A percentile compares a stretch with the other conserved stretches of the same genome.
Conservation (phyloP, 169 alveolate species). For the Eimeria sp. region DNA sequence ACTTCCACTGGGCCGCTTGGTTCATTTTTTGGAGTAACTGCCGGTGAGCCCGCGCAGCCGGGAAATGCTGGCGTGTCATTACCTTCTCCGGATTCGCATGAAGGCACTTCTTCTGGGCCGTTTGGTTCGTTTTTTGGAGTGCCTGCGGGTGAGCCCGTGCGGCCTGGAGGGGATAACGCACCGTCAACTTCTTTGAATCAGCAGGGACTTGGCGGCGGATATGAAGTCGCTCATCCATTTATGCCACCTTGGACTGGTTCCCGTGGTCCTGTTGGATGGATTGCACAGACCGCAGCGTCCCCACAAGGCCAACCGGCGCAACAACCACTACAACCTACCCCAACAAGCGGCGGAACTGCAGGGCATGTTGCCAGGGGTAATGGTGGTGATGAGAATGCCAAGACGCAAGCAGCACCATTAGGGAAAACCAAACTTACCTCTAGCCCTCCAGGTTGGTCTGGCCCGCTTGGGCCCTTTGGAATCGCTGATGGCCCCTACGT, state of each 20-base stretch:
- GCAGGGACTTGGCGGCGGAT: too few species aligned
- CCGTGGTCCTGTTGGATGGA: too few species aligned
- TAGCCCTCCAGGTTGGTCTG: not conserved
- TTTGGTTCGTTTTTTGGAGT: not conserved
- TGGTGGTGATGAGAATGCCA: too few species aligned
- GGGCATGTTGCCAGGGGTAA: too few species aligned
- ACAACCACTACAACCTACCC: too few species aligned
- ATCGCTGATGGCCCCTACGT: not conserved
- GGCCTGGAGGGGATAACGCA: not conserved
- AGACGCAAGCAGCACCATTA: not conserved
- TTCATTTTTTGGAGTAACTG: not conserved
- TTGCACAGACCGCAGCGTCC: too few species aligned
- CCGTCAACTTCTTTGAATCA: not conserved
- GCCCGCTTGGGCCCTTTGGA: not conserved
- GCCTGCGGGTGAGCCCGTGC: not conserved
- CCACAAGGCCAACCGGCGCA: too few species aligned
- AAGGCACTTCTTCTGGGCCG: not conserved
- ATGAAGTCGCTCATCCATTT: too few species aligned
- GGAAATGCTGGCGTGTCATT: not conserved
- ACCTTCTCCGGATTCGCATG: not conserved
- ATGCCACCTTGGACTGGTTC: too few species aligned
- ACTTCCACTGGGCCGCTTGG: not conserved
- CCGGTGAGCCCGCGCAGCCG: not conserved
- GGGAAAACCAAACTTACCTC: too few species aligned
- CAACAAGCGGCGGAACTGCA: too few species aligned